phyloP scores from a whole-genome alignment of 2,329 filamentous ascomycete species.

The Didymellaceae sp. region DNA sequence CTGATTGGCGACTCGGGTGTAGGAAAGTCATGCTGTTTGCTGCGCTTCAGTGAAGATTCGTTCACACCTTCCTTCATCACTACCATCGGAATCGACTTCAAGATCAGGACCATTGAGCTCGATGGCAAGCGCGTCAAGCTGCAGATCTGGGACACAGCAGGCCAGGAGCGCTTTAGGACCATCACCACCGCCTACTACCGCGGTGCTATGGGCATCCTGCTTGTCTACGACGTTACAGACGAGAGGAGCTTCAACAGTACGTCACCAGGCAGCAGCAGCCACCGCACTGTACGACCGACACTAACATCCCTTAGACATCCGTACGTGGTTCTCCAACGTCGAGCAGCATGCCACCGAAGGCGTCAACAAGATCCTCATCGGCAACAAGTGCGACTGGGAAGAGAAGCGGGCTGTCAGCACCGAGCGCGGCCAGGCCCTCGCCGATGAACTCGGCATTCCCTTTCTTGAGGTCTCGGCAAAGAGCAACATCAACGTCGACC shows the following conservation, averaged over 20 bases:
- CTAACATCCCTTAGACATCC: constrained; percentile 73
- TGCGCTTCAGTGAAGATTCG: constrained; percentile 96
- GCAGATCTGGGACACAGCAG: constrained; percentile 99
- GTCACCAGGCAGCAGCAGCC: constrained; percentile 40
- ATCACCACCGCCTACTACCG: constrained; percentile 99
- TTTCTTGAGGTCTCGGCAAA: constrained; percentile 99
- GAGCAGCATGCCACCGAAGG: constrained; percentile 98
- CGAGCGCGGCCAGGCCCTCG: constrained; percentile 89
- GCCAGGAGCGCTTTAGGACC: constrained; percentile 96
- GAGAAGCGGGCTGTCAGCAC: constrained; percentile 95
- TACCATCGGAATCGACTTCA: constrained; percentile 99
- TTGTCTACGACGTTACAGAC: constrained; percentile 98
- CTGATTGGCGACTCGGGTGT: constrained; percentile 97
- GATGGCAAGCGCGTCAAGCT: constrained; percentile 99
- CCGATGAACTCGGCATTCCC: constrained; percentile 94
- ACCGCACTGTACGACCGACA: neutral
- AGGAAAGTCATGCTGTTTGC: constrained; percentile 94
- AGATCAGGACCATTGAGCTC: constrained; percentile 98
- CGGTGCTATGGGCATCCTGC: constrained; percentile 95
- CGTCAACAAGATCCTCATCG: constrained; percentile 99
- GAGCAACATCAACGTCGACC: constrained; percentile 99
- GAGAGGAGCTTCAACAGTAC: constrained; percentile 93
- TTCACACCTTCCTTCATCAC: constrained; percentile 98
- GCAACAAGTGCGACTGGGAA: constrained; percentile 99
- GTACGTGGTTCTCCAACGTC: constrained; percentile 99